These are phyloP conservation scores for Neurospora pannonica DNA, from an alignment of 495 filamentous ascomycete species.

Conservation along the genomic window DNA sequence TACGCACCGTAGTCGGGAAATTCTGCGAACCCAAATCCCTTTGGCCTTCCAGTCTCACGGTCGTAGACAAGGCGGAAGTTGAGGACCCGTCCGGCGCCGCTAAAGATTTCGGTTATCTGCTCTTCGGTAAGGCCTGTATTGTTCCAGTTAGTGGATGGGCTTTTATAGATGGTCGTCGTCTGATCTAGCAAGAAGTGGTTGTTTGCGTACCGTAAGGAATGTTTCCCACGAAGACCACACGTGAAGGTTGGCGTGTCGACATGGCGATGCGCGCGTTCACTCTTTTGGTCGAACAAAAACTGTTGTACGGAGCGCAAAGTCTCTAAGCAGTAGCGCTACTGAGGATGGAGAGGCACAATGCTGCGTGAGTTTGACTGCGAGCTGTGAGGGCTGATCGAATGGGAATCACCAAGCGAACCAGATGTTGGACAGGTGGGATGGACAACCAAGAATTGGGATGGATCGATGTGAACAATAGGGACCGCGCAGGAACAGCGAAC, in stretches of 20 bases:
- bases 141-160: neutral
- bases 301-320: neutral
- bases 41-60: conserved; percentile 86
- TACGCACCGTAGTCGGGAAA: conserved; percentile 62
- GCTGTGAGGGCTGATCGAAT: neutral
- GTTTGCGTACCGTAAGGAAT: conserved; percentile 56
- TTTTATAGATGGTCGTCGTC: neutral
- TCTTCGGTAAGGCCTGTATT: conserved; percentile 78
- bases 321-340: neutral
- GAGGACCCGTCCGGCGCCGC: conserved; percentile 75
- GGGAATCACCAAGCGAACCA: neutral
- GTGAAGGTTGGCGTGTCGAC: conserved; percentile 42
- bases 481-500: neutral
- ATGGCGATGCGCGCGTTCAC: conserved; percentile 22
- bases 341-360: neutral
- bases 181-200: neutral
- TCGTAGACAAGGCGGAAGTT: conserved; percentile 94
- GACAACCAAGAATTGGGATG: neutral
- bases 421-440: neutral
- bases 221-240: conserved; percentile 75
- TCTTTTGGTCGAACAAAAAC: neutral
- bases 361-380: neutral
- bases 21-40: conserved; percentile 94
- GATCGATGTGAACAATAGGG: neutral
- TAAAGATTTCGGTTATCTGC: conserved; percentile 85